Base-by-base conservation (phyloP, 345 rosid species). In the Pseudoturritis turrita region DNA sequence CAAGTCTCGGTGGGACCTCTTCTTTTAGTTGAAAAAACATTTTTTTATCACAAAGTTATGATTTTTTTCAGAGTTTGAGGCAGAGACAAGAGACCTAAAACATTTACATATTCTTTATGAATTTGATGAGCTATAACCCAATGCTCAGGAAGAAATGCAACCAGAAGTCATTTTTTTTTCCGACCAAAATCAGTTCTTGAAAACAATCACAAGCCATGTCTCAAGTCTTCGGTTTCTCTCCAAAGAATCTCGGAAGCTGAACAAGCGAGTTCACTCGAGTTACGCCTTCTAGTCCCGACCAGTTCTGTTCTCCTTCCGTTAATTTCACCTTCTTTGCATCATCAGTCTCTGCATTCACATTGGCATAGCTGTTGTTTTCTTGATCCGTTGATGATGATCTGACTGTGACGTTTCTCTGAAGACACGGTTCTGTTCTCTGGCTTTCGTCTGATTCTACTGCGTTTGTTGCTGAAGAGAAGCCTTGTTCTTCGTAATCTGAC, bases 221-320 rank as follows among this genome's bases (percentile, higher is more conserved):
- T 77, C 71, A 89, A 28, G 84, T 75, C 72, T 66, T 74, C 13
- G 80, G 87, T 59, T 80, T 81, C 80, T 89, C 96, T 76, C 72
- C 94, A 0, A 90, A 88, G 81, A 96, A 96, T 85, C 99, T 84
- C 3, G 99, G 99, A 75, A 96, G 98, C 58, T 92, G 98, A 67
- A 96, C 97, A 6, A 96, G 91, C 3, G 99, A 96, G 85, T 96
- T 96, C 67, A 96, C 98, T 70, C 99, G 83, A 0, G 99, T 92
- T 33, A 92, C 96, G 2, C 99, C 98, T 82, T 96, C 98, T 80
- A 96, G 79, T 52, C 98, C 95, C 0, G 81, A 86, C 99, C 99
- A 96, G 62, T 86, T 81, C 70, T 92, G 96, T 65, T 92, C 98
- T 58, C 91, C 97, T 37, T 63, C 79, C 0, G 37, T 64, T 0